These are phyloP conservation scores for Hirschioporus abietinus DNA, from an alignment of 768 basidiomycete species.

Conservation along the genomic window DNA sequence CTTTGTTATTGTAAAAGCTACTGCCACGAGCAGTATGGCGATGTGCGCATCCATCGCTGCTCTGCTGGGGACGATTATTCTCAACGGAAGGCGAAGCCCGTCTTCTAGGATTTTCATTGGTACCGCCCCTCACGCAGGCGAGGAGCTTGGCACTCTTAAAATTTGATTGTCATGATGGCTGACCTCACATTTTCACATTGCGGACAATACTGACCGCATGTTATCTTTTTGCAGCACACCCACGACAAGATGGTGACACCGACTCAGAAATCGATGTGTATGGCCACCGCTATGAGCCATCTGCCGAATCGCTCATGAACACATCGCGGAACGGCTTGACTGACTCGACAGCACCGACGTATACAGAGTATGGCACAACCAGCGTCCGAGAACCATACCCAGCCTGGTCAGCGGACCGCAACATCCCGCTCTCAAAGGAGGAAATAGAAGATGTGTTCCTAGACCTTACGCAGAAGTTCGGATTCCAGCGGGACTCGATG, in stretches of 20 bases:
- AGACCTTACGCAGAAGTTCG: slow-evolving; percentile 97
- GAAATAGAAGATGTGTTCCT: slow-evolving; percentile 99
- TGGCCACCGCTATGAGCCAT: slow-evolving; percentile 63
- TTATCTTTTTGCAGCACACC: slow-evolving; percentile 44
- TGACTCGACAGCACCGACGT: slow-evolving; percentile 71
- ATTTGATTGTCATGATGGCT: slow-evolving; percentile 5
- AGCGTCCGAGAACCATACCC: slow-evolving; percentile 82
- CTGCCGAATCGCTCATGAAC: slow-evolving; percentile 64
- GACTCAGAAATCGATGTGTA: slow-evolving; percentile 80
- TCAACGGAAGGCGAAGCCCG: too few species aligned
- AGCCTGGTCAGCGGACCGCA: slow-evolving; percentile 87
- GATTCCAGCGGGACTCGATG: slow-evolving; percentile 94
- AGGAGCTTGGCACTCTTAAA: neutral
- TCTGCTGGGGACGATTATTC: too few species aligned
- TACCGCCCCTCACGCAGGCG: neutral
- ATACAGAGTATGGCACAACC: slow-evolving; percentile 53
- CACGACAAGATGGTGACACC: slow-evolving; percentile 47
- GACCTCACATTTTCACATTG: neutral
- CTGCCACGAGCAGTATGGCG: too few species aligned
- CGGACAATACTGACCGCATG: neutral
- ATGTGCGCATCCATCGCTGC: too few species aligned
- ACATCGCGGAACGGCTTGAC: slow-evolving; percentile 55
- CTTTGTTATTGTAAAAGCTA: too few species aligned
- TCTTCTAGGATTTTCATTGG: neutral
- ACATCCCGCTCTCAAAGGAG: slow-evolving; percentile 97